These are phyloP conservation scores for Xylariomycetidae sp. DNA, from an alignment of 2,329 filamentous ascomycete species.

Conservation along the genomic window DNA sequence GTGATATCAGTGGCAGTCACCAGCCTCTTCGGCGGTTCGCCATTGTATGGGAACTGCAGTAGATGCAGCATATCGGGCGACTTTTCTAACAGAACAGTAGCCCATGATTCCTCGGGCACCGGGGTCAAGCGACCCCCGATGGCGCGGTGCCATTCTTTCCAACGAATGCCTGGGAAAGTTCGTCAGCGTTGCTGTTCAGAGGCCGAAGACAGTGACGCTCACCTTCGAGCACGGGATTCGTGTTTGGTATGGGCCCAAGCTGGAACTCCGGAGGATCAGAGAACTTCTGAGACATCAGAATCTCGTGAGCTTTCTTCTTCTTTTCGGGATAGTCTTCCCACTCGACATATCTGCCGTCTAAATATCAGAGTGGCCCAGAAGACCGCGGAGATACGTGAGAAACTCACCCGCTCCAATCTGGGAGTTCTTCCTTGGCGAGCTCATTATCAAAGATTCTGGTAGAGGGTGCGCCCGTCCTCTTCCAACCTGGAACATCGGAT, in stretches of 20 bases:
- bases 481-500: neutral
- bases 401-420: constrained; percentile 17
- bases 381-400: neutral
- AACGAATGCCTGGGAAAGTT: constrained; percentile 29
- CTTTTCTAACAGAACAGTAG: constrained; percentile 50
- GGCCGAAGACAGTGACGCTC: constrained; percentile 14
- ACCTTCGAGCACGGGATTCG: constrained; percentile 52
- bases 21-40: constrained; percentile 53
- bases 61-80: constrained; percentile 55
- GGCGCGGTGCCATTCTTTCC: constrained; percentile 54
- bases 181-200: neutral
- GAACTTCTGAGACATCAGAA: constrained; percentile 47
- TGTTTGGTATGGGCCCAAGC: constrained; percentile 46
- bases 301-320: constrained; percentile 51
- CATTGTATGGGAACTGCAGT: constrained; percentile 60
- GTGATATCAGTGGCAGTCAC: constrained; percentile 52
- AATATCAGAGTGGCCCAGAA: neutral
- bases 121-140: constrained; percentile 37
- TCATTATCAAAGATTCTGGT: constrained; percentile 10
- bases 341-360: constrained; percentile 49
- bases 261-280: constrained; percentile 49
- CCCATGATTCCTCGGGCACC: constrained; percentile 54
- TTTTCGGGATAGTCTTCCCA: constrained; percentile 67
- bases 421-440: constrained; percentile 15
- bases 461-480: neutral